Evolutionary conservation across 768 basidiomycete genomes (phyloP).

Genomic region (Kwoniella dejecticola): DNA sequence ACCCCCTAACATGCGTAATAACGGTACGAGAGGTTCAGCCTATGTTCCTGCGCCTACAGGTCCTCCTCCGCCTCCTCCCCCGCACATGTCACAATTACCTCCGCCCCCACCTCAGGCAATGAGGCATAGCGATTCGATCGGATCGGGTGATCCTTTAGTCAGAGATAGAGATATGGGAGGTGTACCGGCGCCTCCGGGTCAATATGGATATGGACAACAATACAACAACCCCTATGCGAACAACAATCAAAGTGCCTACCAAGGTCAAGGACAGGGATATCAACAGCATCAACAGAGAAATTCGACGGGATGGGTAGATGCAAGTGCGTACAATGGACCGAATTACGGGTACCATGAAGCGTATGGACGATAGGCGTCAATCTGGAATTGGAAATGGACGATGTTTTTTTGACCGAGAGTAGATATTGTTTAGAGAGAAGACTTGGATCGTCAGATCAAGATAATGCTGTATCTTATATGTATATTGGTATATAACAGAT

Average conservation of each 20-base stretch:
- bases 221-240: too few species aligned
- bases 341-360: conserved; percentile 24
- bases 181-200: too few species aligned
- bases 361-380: conserved; percentile 22
- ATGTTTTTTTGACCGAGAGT: too few species aligned
- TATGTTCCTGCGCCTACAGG: conserved; percentile 10
- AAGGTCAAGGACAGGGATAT: conserved; percentile 11
- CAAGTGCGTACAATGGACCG: conserved; percentile 13
- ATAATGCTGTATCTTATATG: too few species aligned
- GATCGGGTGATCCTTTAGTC: conserved; percentile 23
- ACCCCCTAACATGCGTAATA: conserved; percentile 5
- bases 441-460: too few species aligned
- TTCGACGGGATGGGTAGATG: conserved; percentile 20
- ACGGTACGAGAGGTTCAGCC: conserved; percentile 3
- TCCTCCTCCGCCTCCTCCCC: conserved; percentile 19
- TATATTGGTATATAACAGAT: too few species aligned
- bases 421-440: too few species aligned
- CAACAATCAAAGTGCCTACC: background rate
- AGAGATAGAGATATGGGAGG: conserved; percentile 3
- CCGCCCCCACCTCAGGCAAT: conserved; percentile 13
- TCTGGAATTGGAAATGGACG: too few species aligned
- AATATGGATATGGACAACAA: conserved; percentile 4
- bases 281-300: conserved; percentile 9
- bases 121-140: conserved; percentile 29
- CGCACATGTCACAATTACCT: conserved; percentile 18